Conservation (phyloP, 805 yeast species). For the Candida maltosa region DNA sequence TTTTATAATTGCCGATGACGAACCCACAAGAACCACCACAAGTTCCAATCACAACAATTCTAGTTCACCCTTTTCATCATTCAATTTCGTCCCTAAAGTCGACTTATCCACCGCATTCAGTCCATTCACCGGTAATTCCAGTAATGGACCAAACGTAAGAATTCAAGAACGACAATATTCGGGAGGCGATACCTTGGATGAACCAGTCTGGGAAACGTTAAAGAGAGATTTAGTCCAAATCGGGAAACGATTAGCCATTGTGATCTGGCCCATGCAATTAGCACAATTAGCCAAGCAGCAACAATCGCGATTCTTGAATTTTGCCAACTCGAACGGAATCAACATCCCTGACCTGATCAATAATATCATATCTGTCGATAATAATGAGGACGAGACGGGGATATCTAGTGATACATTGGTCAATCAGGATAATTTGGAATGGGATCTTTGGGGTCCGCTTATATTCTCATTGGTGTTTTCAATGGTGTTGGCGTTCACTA, state of each 20-base stretch:
- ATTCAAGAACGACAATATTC: slow-evolving; percentile 50
- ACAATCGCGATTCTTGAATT: slow-evolving; percentile 28
- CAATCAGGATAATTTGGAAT: slow-evolving; percentile 36
- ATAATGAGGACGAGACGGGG: slow-evolving; percentile 30
- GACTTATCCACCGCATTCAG: slow-evolving; percentile 34
- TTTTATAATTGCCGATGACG: slow-evolving; percentile 39
- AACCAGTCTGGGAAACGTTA: slow-evolving; percentile 59
- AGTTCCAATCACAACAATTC: slow-evolving; percentile 4
- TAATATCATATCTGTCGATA: slow-evolving; percentile 24
- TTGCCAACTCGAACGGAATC: slow-evolving; percentile 35
- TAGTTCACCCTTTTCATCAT: slow-evolving; percentile 6
- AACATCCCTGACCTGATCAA: slow-evolving; percentile 31
- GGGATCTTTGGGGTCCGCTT: slow-evolving; percentile 75
- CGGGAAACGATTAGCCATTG: slow-evolving; percentile 32
- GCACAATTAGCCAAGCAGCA: slow-evolving; percentile 32
- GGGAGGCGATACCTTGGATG: slow-evolving; percentile 73
- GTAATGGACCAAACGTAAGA: slow-evolving; percentile 18
- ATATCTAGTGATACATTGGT: slow-evolving; percentile 12
- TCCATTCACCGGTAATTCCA: slow-evolving; percentile 21
- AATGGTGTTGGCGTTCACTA: slow-evolving; percentile 48
- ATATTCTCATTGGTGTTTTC: slow-evolving; percentile 57
- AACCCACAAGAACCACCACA: slow-evolving; percentile 8
- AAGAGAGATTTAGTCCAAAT: slow-evolving; percentile 35
- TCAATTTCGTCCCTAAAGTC: slow-evolving; percentile 22
- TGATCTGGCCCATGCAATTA: slow-evolving; percentile 44